Evolutionary conservation across 75 land plant species (phyloP).

Genomic region (Pinus albicaulis): DNA sequence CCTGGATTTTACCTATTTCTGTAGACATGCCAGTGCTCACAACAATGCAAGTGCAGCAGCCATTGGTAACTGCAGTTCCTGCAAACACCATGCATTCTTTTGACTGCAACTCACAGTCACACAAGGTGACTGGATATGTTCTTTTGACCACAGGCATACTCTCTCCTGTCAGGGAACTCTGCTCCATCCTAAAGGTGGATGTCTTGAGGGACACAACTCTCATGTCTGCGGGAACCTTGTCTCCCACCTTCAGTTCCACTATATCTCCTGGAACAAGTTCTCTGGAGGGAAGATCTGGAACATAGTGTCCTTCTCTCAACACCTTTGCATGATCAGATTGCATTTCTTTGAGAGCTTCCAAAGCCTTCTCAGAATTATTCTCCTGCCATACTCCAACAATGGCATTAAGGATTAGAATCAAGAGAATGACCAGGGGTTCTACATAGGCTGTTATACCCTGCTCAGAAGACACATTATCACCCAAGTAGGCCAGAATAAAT

Average conservation of each 20-base stretch:
- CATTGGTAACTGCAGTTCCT: conserved; percentile 85
- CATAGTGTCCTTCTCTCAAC: conserved; percentile 45
- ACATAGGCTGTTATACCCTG: conserved; percentile 67
- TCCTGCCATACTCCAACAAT: conserved; percentile 94
- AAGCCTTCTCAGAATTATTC: conserved; percentile 85
- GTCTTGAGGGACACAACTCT: conserved; percentile 57
- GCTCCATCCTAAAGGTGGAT: conserved; percentile 72
- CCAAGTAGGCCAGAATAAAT: conserved; percentile 53
- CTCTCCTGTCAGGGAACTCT: conserved; percentile 91
- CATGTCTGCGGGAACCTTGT: conserved; percentile 91
- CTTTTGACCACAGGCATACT: conserved; percentile 70
- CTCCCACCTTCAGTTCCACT: conserved; percentile 79
- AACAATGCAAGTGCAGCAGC: conserved; percentile 71
- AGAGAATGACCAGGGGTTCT: conserved; percentile 78
- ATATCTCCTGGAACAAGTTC: conserved; percentile 94
- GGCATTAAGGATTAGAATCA: conserved; percentile 80
- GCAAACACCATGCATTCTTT: conserved; percentile 90
- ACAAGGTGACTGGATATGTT: conserved; percentile 24
- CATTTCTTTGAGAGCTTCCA: conserved; percentile 86
- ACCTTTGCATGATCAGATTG: conserved; percentile 76
- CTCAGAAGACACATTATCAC: conserved; percentile 39
- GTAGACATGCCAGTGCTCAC: conserved; percentile 75
- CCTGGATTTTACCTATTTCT: conserved; percentile 88
- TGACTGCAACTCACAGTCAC: conserved; percentile 75
- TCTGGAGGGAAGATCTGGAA: conserved; percentile 57